Evolutionary conservation across 2,329 filamentous ascomycete genomes (phyloP).

Genomic region (Gremmenia infestans): DNA sequence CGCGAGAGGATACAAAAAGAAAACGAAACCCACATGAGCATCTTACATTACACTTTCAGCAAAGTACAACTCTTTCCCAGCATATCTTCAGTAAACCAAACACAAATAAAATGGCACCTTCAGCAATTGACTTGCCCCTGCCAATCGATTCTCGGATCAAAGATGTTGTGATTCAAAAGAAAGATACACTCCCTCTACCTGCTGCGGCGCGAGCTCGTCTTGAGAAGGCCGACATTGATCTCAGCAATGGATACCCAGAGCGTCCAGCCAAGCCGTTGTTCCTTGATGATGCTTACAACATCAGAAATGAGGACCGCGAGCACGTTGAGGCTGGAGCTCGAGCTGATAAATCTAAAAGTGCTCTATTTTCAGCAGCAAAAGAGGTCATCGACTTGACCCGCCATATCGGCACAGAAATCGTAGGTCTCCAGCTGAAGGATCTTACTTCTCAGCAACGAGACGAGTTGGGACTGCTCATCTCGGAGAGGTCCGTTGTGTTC

Average conservation of each 20-base stretch:
- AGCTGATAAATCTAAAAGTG: conserved; percentile 60
- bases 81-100: background rate
- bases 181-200: conserved; percentile 61
- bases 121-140: conserved; percentile 38
- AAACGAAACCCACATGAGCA: background rate
- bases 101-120: conserved; percentile 39
- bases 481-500: conserved; percentile 33
- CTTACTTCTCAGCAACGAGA: conserved; percentile 34
- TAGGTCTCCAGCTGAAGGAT: conserved; percentile 32
- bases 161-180: conserved; percentile 57
- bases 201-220: conserved; percentile 51
- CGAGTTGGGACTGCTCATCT: conserved; percentile 34
- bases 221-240: conserved; percentile 63
- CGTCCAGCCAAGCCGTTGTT: conserved; percentile 62
- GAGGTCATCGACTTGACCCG: conserved; percentile 34
- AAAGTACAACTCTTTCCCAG: too few relatives aligned
- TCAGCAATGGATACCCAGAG: conserved; percentile 67
- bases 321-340: conserved; percentile 58
- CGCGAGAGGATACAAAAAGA: background rate
- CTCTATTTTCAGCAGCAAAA: conserved; percentile 54
- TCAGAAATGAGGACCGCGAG: conserved; percentile 51
- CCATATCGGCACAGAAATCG: conserved; percentile 34
- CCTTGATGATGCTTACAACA: conserved; percentile 63
- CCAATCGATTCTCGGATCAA: conserved; percentile 58
- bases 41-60: background rate